A percentile compares a stretch with the other conserved stretches of the same genome.
phyloP scores from a whole-genome alignment of 106 monocot genomes.

The Dioscorea dumetorum region DNA sequence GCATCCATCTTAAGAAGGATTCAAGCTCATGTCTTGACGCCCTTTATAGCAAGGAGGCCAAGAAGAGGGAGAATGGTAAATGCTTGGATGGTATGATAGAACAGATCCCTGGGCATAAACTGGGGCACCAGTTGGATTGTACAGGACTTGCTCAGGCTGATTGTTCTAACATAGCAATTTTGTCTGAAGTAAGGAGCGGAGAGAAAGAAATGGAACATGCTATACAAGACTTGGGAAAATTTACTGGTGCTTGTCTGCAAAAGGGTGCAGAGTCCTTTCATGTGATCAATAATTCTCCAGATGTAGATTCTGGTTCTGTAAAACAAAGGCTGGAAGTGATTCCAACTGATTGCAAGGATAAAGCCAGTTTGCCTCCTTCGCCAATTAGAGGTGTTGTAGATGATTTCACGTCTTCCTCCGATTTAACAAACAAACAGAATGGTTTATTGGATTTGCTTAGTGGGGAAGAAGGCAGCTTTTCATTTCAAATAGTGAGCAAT shows the following conservation, averaged over 20 bases:
- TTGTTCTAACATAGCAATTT: background rate
- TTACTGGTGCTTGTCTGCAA: background rate
- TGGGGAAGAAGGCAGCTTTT: constrained; percentile 24
- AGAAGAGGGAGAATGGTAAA: background rate
- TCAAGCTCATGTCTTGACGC: background rate
- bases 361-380: constrained; percentile 20
- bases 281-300: background rate
- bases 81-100: background rate
- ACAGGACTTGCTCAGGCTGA: background rate
- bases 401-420: constrained; percentile 1
- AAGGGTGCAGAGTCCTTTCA: background rate
- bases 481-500: constrained; percentile 19
- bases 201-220: background rate
- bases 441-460: background rate
- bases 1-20: background rate
- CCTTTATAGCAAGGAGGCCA: background rate
- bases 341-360: constrained; percentile 11
- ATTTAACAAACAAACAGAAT: constrained; percentile 6
- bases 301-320: background rate
- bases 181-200: background rate
- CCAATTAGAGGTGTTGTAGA: constrained; percentile 41
- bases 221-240: background rate
- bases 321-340: constrained; percentile 10
- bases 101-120: background rate
- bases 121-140: background rate